phyloP scores from a whole-genome alignment of 1,139 yeast genomes.

The Yamadazyma epiphylla region DNA sequence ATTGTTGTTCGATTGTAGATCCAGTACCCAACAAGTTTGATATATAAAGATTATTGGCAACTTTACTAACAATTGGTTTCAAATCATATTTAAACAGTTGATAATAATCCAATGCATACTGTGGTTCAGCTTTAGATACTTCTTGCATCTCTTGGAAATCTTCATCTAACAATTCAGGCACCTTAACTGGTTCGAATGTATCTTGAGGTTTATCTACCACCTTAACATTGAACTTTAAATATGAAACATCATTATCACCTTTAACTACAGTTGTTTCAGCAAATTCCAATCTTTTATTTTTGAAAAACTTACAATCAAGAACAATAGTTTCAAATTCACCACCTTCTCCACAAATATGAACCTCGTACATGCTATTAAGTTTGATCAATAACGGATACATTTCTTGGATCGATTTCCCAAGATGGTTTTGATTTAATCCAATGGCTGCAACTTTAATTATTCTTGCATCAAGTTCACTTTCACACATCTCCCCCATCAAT shows the following conservation, averaged over 20 bases:
- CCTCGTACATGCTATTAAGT: constrained; percentile 65
- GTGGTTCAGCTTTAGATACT: not conserved
- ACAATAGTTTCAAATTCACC: constrained; percentile 96
- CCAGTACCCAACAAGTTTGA: constrained; percentile 41
- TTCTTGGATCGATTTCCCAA: constrained; percentile 65
- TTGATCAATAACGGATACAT: constrained; percentile 55
- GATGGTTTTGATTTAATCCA: constrained; percentile 63
- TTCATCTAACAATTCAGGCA: constrained; percentile 48
- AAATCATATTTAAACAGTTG: not conserved
- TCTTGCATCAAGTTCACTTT: constrained; percentile 72
- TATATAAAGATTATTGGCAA: constrained; percentile 30
- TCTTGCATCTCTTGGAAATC: constrained; percentile 26
- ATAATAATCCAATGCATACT: not conserved
- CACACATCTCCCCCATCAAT: constrained; percentile 79
- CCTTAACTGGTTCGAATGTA: constrained; percentile 25
- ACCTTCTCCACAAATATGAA: constrained; percentile 97
- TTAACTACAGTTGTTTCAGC: constrained; percentile 37
- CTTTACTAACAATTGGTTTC: constrained; percentile 2
- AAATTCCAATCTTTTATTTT: constrained; percentile 44
- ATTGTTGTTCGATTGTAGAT: constrained; percentile 39
- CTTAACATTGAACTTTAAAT: constrained; percentile 47
- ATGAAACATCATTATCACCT: constrained; percentile 59
- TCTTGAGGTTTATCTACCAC: constrained; percentile 30
- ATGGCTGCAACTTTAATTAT: constrained; percentile 90
- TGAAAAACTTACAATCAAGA: constrained; percentile 82